A percentile compares a stretch with the other conserved stretches of the same genome.
These are phyloP conservation scores for Xylaria flabelliformis DNA, from an alignment of 495 filamentous ascomycete species.

Conservation along the genomic window DNA sequence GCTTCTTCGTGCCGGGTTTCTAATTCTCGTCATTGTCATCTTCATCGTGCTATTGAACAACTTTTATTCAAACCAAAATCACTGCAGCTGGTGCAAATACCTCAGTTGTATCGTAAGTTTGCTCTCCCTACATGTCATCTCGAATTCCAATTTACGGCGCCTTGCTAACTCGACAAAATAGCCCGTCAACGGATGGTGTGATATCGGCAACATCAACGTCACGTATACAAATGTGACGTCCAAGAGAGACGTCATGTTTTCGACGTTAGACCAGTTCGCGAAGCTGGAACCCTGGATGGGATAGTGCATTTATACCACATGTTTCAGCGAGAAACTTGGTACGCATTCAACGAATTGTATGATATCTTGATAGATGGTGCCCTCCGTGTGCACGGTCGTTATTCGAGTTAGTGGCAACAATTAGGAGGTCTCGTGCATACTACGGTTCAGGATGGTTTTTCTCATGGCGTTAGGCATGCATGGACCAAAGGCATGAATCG, in stretches of 20 bases:
- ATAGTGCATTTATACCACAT: neutral
- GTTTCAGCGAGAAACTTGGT: neutral
- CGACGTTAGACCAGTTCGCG: neutral
- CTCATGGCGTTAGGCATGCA: slow-evolving; percentile 16
- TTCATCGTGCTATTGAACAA: slow-evolving; percentile 87
- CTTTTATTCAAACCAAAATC: slow-evolving; percentile 81
- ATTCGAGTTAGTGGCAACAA: neutral
- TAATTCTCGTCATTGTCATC: slow-evolving; percentile 76
- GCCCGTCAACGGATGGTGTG: slow-evolving; percentile 81
- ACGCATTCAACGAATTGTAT: slow-evolving; percentile 20
- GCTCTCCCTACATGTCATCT: neutral
- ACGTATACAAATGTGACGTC: slow-evolving; percentile 36
- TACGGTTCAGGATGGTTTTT: neutral
- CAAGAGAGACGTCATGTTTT: slow-evolving; percentile 39
- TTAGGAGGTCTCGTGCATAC: neutral
- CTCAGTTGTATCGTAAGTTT: slow-evolving; percentile 86
- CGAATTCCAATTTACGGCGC: neutral
- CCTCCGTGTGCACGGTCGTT: neutral
- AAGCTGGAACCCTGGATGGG: neutral
- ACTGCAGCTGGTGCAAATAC: slow-evolving; percentile 91
- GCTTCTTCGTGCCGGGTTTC: slow-evolving; percentile 80
- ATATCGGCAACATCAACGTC: slow-evolving; percentile 62
- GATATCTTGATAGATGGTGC: slow-evolving; percentile 14
- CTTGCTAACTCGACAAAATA: slow-evolving; percentile 38
- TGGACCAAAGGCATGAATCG: neutral